Base-by-base conservation (phyloP, 352 stramenopile genomes). In the Pythium myriotylum region DNA sequence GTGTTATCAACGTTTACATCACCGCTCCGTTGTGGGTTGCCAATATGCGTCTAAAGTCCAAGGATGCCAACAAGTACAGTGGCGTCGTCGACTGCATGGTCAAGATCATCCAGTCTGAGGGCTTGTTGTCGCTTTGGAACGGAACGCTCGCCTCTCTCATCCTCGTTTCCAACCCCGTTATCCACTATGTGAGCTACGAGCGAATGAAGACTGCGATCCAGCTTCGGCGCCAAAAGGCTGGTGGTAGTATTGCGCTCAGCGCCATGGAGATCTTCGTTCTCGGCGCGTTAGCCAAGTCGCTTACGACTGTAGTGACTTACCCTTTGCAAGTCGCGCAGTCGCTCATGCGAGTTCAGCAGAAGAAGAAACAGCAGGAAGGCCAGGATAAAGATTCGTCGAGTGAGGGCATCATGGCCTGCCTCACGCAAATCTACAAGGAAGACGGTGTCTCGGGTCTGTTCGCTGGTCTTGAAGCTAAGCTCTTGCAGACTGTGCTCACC, bases 111-210 rank as follows among this genome's bases (percentile, higher is more conserved):
- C 64, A 64, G 9, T 81, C 79, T 22, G 90, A 97, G 56, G 95
- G 95, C 4, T 43, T 95, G 8, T 47, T 67, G 16, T 90, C 88
- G 56, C 83, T 98, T 45, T 98, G 94, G 94, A 94, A 91, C 54
- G 94, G 94, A 32, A 97, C 92, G 24, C 57, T 84, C 23, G 85
- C 92, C 24, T 98, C 92, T 39, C 65, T 98, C 19, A 79, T 98
- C 2, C 81, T 98, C 12, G 93, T 98, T 46, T 96, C 86, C 17
- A 98, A 98, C 76, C 95, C 95, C 7, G 89, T 97, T 53, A 98
- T 98, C 62, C 94, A 98, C 77, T 97, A 97, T 69, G 88, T 98
- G 57, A 87, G 88, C 43, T 98, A 98, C 78, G 95, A 98, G 66
- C 81, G 90, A 43, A 85, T 98, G 67, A 97, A 97, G 70, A 74